Evolutionary conservation across 768 basidiomycete genomes (phyloP).

Genomic region (Suillus clintonianus): DNA sequence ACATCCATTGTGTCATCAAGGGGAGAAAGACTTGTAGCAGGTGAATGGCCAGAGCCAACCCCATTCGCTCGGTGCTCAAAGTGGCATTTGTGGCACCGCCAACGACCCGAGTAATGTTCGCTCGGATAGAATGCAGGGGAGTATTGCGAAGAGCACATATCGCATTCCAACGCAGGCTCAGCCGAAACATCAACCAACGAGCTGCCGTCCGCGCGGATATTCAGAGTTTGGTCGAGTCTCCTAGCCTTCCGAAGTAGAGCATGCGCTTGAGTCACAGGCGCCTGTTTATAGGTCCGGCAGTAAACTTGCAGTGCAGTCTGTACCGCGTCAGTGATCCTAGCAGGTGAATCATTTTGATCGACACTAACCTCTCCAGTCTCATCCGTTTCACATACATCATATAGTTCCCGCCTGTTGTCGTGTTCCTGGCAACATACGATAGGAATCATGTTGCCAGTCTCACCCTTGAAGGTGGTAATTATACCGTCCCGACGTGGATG

Average conservation of each 20-base stretch:
- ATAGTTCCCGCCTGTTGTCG: conserved; percentile 63
- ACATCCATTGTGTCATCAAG: neutral
- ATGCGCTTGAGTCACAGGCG: conserved; percentile 70
- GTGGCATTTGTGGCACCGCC: conserved; percentile 50
- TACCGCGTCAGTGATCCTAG: neutral
- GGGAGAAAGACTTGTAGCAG: neutral
- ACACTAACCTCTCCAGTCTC: conserved; percentile 74
- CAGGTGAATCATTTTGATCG: neutral
- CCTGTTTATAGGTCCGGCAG: conserved; percentile 82
- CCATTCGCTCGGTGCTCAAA: conserved; percentile 10
- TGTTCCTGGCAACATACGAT: conserved; percentile 82
- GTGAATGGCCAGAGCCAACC: neutral
- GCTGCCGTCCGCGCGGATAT: conserved; percentile 41
- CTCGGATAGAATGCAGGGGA: conserved; percentile 75
- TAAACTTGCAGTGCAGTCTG: conserved; percentile 92
- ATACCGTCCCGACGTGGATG: conserved; percentile 69
- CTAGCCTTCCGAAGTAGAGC: conserved; percentile 87
- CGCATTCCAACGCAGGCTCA: conserved; percentile 46
- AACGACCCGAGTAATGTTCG: conserved; percentile 24
- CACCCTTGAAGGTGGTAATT: conserved; percentile 74
- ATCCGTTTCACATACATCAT: conserved; percentile 84
- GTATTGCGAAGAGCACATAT: conserved; percentile 63
- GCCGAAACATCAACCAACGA: conserved; percentile 8
- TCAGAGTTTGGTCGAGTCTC: conserved; percentile 74
- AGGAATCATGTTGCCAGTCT: conserved; percentile 77